A percentile compares a stretch with the other conserved stretches of the same genome.
These are phyloP conservation scores for Suhomyces chickasaworum DNA, from an alignment of 1,139 yeast genomes.

Conservation along the genomic window DNA sequence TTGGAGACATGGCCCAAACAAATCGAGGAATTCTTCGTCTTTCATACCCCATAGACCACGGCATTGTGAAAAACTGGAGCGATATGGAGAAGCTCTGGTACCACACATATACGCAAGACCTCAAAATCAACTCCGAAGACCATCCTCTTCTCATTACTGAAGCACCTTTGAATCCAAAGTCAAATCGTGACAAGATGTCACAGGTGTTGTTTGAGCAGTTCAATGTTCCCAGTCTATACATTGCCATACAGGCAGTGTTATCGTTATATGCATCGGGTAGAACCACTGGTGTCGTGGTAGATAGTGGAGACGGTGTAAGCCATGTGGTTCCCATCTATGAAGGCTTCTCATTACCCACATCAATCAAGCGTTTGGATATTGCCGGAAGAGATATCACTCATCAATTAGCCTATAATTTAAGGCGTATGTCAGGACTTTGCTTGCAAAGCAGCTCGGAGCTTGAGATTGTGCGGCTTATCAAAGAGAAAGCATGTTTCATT, in stretches of 20 bases:
- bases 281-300: slow-evolving; percentile 88
- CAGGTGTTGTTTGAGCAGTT: slow-evolving; percentile 82
- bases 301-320: slow-evolving; percentile 90
- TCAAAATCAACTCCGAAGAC: slow-evolving; percentile 53
- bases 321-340: slow-evolving; percentile 89
- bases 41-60: slow-evolving; percentile 76
- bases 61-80: slow-evolving; percentile 81
- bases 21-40: slow-evolving; percentile 73
- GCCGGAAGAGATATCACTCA: slow-evolving; percentile 90
- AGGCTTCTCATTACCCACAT: slow-evolving; percentile 77
- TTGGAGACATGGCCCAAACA: slow-evolving; percentile 75
- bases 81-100: slow-evolving; percentile 83
- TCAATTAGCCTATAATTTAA: slow-evolving; percentile 64
- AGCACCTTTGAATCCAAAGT: slow-evolving; percentile 79
- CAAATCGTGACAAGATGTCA: slow-evolving; percentile 71
- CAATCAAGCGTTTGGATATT: slow-evolving; percentile 73
- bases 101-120: slow-evolving; percentile 58
- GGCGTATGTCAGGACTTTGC: slow-evolving; percentile 62
- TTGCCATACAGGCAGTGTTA: slow-evolving; percentile 81
- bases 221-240: slow-evolving; percentile 83
- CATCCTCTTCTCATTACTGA: slow-evolving; percentile 78
- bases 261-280: slow-evolving; percentile 86
- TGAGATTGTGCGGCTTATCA: slow-evolving; percentile 77
- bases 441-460: slow-evolving; percentile 73
- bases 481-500: slow-evolving; percentile 73